Percentiles rank a stretch among this genome's conserved stretches.
phyloP scores from a whole-genome alignment of 1,139 yeast genomes.

The Eremothecium cymbalariae region DNA sequence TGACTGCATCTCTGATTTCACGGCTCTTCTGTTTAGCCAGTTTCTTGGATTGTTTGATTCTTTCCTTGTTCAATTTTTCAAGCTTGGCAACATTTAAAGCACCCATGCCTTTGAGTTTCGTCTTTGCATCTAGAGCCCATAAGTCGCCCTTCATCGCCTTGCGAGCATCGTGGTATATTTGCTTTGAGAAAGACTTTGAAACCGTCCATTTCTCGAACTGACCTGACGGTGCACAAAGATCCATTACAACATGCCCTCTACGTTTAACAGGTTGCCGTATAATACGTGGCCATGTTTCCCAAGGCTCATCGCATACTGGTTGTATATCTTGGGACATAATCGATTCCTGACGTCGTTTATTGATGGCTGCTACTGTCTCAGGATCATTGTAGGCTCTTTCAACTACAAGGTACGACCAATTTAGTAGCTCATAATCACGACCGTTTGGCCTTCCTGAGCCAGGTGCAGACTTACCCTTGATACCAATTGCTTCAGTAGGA shows the following conservation, averaged over 20 bases:
- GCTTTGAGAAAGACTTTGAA: constrained; percentile 69
- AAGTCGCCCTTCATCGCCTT: constrained; percentile 78
- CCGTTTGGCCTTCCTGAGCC: constrained; percentile 77
- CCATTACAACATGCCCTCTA: constrained; percentile 75
- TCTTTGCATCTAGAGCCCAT: constrained; percentile 79
- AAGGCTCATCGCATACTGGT: constrained; percentile 28
- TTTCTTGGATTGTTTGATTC: constrained; percentile 22
- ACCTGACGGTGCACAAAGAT: constrained; percentile 74
- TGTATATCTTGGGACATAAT: constrained; percentile 18
- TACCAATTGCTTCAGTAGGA: constrained; percentile 47
- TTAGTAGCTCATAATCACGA: constrained; percentile 62
- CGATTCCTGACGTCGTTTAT: constrained; percentile 21
- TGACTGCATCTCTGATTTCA: constrained; percentile 15
- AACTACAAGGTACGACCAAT: constrained; percentile 67
- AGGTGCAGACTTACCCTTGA: constrained; percentile 36
- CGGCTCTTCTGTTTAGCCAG: constrained; percentile 19
- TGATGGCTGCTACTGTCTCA: constrained; percentile 26
- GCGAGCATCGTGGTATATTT: constrained; percentile 82
- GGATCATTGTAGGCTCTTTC: constrained; percentile 43
- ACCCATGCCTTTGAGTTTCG: constrained; percentile 35
- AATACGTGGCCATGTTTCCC: constrained; percentile 64
- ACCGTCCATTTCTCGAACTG: constrained; percentile 79
- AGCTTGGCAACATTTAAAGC: constrained; percentile 26
- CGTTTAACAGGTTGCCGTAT: constrained; percentile 65
- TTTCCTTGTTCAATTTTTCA: constrained; percentile 27